phyloP scores from a whole-genome alignment of 192 early-diverging fungal species.

The Obelidium mucronatum region DNA sequence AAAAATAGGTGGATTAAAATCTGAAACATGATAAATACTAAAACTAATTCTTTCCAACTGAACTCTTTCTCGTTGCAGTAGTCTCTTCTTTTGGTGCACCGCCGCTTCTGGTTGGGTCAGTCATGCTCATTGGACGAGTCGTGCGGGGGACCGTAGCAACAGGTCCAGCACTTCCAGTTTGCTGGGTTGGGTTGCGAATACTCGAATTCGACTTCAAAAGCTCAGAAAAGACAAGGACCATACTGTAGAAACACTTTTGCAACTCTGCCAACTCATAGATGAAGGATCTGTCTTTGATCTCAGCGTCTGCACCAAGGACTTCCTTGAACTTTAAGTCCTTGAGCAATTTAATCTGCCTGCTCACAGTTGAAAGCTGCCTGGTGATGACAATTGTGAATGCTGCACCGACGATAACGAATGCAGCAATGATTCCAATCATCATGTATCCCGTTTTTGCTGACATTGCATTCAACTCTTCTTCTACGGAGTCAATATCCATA shows the following conservation, averaged over 20 bases:
- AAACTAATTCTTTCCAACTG: no score
- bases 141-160: no score
- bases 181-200: no score
- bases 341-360: constrained; percentile 23
- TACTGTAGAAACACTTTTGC: constrained; percentile 8
- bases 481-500: constrained; percentile 5
- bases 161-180: no score
- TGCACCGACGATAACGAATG: background rate
- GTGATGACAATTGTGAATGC: constrained; percentile 2
- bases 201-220: background rate
- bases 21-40: no score
- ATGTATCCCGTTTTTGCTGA: constrained; percentile 16
- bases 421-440: constrained; percentile 25
- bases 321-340: constrained; percentile 27
- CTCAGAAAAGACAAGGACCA: constrained; percentile 18
- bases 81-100: no score
- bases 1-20: no score
- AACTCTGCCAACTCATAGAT: constrained; percentile 10
- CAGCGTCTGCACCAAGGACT: constrained; percentile 4
- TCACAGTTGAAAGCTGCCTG: constrained; percentile 15
- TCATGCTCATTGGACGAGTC: no score
- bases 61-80: no score
- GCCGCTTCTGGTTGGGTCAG: no score
- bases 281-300: constrained; percentile 11
- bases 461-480: background rate